Conservation (phyloP, 441 rosid species). For the Caryocar brasiliense region DNA sequence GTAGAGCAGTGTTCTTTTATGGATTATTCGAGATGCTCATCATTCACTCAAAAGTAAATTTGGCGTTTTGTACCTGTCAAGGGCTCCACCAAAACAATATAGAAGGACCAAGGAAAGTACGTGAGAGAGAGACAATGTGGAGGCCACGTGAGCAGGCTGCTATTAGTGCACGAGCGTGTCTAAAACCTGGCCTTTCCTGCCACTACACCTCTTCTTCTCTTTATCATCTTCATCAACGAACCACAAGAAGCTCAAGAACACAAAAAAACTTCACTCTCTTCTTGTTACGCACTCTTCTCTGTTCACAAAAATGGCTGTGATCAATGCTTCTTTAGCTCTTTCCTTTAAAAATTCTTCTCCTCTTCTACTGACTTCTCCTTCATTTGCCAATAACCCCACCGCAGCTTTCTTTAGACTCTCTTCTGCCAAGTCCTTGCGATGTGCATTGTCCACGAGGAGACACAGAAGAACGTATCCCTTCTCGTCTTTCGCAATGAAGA, state of each 20-base stretch:
- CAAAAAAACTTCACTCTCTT: neutral
- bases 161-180: conserved; percentile 41
- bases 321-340: conserved; percentile 23
- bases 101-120: too few species aligned
- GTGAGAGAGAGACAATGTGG: conserved; percentile 1
- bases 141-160: conserved; percentile 23
- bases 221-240: neutral
- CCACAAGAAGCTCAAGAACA: too few species aligned
- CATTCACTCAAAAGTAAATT: too few species aligned
- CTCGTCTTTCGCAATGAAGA: conserved; percentile 20
- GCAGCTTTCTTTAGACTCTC: conserved; percentile 16
- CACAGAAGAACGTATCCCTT: neutral
- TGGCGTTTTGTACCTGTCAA: too few species aligned
- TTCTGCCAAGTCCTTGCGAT: conserved; percentile 6
- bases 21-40: too few species aligned
- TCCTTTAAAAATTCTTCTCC: conserved; percentile 7
- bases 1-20: too few species aligned
- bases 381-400: conserved; percentile 4
- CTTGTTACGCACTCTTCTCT: conserved; percentile 2
- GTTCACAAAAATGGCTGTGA: conserved; percentile 35
- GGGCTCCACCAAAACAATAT: too few species aligned
- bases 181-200: conserved; percentile 42
- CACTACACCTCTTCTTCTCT: neutral
- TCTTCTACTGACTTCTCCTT: conserved; percentile 17
- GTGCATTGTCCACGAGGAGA: conserved; percentile 2